Conservation (phyloP, 805 yeast genomes). For the Wickerhamomyces chaumierensis region DNA sequence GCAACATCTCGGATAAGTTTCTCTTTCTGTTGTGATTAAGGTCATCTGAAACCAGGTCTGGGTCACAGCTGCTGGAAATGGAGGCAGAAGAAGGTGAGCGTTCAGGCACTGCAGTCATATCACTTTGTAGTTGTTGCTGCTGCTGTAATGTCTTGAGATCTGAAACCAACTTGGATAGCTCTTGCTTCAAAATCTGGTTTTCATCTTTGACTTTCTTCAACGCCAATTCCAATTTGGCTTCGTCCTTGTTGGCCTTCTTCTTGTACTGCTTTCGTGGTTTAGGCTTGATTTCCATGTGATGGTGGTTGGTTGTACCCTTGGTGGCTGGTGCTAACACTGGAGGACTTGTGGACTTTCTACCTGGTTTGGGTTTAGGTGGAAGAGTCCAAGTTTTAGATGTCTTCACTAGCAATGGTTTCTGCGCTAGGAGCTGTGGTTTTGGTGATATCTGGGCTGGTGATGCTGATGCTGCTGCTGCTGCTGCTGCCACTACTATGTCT, state of each 20-base stretch:
- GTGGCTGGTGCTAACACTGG: conserved; percentile 20
- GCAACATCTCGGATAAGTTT: neutral
- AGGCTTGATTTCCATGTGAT: conserved; percentile 58
- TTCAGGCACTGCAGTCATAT: too few relatives aligned
- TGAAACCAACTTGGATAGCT: conserved; percentile 32
- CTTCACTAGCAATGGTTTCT: too few relatives aligned
- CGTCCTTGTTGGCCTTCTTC: conserved; percentile 8
- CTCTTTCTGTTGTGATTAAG: neutral
- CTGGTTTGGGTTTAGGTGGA: too few relatives aligned
- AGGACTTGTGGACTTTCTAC: too few relatives aligned
- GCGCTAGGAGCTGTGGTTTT: too few relatives aligned
- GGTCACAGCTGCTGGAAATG: too few relatives aligned
- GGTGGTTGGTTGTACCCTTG: too few relatives aligned
- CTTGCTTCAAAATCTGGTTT: conserved; percentile 30
- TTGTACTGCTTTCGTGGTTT: conserved; percentile 24
- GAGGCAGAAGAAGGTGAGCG: neutral
- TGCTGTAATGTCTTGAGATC: conserved; percentile 26
- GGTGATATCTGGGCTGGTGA: too few relatives aligned
- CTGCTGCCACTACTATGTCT: too few relatives aligned
- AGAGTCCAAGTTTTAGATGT: too few relatives aligned
- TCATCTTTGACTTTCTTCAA: conserved; percentile 33
- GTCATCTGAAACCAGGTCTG: neutral
- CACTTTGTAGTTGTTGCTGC: conserved; percentile 10
- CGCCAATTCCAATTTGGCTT: conserved; percentile 26
- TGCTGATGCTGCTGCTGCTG: too few relatives aligned